Conservation (phyloP, 1,139 yeast genomes). For the Magnusiomyces tetraspermus region DNA sequence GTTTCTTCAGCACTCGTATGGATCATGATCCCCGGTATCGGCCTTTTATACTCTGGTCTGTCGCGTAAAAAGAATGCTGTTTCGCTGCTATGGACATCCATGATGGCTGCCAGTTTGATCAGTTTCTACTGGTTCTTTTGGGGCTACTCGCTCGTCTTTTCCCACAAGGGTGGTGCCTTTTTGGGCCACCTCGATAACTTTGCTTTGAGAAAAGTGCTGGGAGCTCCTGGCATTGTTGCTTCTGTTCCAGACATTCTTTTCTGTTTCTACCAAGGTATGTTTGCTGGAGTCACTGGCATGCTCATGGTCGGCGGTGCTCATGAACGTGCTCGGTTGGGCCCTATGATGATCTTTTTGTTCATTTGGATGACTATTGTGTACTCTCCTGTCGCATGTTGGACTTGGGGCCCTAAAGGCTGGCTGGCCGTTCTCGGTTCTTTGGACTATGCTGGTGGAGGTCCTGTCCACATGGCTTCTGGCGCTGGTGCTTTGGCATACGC, state of each 20-base stretch:
- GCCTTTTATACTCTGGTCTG: slow-evolving; percentile 79
- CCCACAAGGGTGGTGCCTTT: slow-evolving; percentile 59
- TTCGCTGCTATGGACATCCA: slow-evolving; percentile 85
- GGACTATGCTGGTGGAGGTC: slow-evolving; percentile 98
- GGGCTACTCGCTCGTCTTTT: slow-evolving; percentile 87
- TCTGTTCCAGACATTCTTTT: slow-evolving; percentile 78
- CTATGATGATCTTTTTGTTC: slow-evolving; percentile 90
- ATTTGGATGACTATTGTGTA: slow-evolving; percentile 94
- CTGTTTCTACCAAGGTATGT: slow-evolving; percentile 92
- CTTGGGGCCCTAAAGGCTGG: slow-evolving; percentile 95
- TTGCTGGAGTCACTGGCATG: slow-evolving; percentile 84
- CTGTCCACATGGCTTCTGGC: slow-evolving; percentile 93
- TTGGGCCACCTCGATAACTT: slow-evolving; percentile 76
- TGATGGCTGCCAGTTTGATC: slow-evolving; percentile 75
- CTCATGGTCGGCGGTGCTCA: slow-evolving; percentile 96
- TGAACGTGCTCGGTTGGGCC: slow-evolving; percentile 93
- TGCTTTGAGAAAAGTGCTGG: slow-evolving; percentile 68
- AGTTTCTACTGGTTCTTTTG: slow-evolving; percentile 95
- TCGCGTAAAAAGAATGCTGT: slow-evolving; percentile 89
- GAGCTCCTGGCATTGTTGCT: slow-evolving; percentile 62
- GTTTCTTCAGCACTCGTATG: slow-evolving; percentile 69
- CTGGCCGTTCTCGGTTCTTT: slow-evolving; percentile 67
- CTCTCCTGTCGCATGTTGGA: slow-evolving; percentile 94
- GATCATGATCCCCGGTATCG: slow-evolving; percentile 94
- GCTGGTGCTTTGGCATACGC: slow-evolving; percentile 93